phyloP scores from a whole-genome alignment of 2,329 filamentous ascomycete species.

The Aspergillus arachidicola region DNA sequence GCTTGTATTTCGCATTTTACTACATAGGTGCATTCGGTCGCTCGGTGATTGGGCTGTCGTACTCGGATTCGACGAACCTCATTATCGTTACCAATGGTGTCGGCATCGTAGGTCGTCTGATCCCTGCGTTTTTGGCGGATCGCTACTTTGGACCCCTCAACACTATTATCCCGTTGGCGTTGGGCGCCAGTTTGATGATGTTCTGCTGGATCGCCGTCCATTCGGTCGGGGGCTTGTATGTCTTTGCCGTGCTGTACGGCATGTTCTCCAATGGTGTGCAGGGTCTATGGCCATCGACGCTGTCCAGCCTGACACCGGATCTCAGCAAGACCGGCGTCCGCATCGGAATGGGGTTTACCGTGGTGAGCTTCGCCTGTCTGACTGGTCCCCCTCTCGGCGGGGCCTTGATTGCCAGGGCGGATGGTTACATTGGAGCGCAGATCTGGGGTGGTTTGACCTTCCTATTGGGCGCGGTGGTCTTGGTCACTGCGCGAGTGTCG shows the following conservation, averaged over 20 bases:
- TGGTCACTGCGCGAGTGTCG: constrained; percentile 13
- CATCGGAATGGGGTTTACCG: constrained; percentile 44
- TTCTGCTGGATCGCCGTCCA: constrained; percentile 60
- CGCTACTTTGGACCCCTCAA: constrained; percentile 58
- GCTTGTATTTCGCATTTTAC: constrained; percentile 14
- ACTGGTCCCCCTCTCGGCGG: constrained; percentile 53
- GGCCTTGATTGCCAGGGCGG: constrained; percentile 45
- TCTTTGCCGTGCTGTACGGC: constrained; percentile 50
- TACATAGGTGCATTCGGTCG: constrained; percentile 39
- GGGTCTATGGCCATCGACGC: constrained; percentile 37
- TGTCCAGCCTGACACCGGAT: constrained; percentile 16
- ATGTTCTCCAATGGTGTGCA: constrained; percentile 49
- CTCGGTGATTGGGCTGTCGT: constrained; percentile 49
- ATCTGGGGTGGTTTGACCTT: constrained; percentile 42
- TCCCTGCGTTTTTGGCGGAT: constrained; percentile 59
- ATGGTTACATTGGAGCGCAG: constrained; percentile 50
- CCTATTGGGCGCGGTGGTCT: constrained; percentile 14
- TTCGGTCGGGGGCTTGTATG: constrained; percentile 40
- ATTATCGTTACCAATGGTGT: constrained; percentile 61
- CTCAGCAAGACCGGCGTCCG: constrained; percentile 16
- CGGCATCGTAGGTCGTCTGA: constrained; percentile 57
- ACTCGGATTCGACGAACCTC: constrained; percentile 35
- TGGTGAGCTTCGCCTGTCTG: constrained; percentile 49
- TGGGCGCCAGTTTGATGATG: constrained; percentile 51
- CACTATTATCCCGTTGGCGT: constrained; percentile 53